phyloP scores from a whole-genome alignment of 805 yeast species.

The Spathaspora passalidarum region DNA sequence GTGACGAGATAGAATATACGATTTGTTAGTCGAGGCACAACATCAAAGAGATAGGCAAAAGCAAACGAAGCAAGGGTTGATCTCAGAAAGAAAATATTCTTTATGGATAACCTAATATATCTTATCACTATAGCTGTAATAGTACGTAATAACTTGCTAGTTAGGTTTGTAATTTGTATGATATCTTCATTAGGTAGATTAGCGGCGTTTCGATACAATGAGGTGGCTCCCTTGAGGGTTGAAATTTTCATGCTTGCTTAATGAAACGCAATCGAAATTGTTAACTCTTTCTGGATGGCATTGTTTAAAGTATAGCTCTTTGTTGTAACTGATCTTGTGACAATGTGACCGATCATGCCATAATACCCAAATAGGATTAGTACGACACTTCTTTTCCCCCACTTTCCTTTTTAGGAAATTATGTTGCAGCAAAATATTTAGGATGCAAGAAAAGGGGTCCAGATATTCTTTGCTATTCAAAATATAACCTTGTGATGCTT shows the following conservation, averaged over 20 bases:
- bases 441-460: too few species aligned
- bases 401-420: background rate
- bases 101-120: background rate
- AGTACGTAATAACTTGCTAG: background rate
- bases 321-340: background rate
- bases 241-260: background rate
- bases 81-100: slow-evolving; percentile 1
- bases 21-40: slow-evolving; percentile 20
- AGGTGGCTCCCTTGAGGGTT: background rate
- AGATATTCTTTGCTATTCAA: too few species aligned
- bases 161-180: background rate
- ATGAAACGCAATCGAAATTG: background rate
- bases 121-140: background rate
- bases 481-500: too few species aligned
- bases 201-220: background rate
- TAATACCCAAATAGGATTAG: background rate
- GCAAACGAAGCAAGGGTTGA: slow-evolving; percentile 14
- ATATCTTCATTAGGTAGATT: background rate
- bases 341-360: background rate
- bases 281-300: too few species aligned
- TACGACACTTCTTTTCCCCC: background rate
- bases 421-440: too few species aligned
- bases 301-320: too few species aligned
- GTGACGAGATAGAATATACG: slow-evolving; percentile 5
- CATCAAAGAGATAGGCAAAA: slow-evolving; percentile 24